Conservation (phyloP, 2,329 filamentous ascomycete species). For the Botrytis tulipae region DNA sequence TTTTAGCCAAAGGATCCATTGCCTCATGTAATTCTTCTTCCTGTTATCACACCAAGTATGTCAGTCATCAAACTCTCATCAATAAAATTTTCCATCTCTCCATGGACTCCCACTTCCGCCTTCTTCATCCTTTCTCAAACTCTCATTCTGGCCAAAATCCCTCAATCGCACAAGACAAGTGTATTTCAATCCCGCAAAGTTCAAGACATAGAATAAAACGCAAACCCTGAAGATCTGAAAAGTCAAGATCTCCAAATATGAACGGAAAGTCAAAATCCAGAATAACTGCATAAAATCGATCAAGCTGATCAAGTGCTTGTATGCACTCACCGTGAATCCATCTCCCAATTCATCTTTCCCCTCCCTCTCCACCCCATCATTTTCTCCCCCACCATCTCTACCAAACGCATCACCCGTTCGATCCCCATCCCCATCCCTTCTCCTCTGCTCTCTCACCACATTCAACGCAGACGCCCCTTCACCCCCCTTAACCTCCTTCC, state of each 20-base stretch:
- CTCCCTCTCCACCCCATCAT: neutral
- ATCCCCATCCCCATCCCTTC: neutral
- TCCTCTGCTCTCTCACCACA: too few species aligned
- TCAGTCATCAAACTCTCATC: neutral
- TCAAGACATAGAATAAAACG: neutral
- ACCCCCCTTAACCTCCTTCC: constrained; percentile 23
- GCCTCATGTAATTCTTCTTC: constrained; percentile 44
- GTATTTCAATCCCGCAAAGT: accelerated
- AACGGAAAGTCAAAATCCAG: too few species aligned
- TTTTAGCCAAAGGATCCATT: constrained; percentile 41
- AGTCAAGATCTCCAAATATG: accelerated
- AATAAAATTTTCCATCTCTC: neutral
- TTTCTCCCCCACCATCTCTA: neutral
- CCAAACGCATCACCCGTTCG: neutral
- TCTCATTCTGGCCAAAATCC: neutral
- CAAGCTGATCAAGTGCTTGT: neutral
- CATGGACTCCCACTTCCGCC: neutral
- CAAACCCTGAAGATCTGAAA: neutral
- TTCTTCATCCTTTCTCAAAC: neutral
- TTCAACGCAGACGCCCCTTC: neutral
- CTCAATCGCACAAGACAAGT: neutral
- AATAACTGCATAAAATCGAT: accelerated
- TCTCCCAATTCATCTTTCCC: neutral
- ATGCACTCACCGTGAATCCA: neutral
- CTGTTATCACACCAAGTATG: neutral